Evolutionary conservation across 441 rosid genomes (phyloP).

Genomic region (Populus hybrid): DNA sequence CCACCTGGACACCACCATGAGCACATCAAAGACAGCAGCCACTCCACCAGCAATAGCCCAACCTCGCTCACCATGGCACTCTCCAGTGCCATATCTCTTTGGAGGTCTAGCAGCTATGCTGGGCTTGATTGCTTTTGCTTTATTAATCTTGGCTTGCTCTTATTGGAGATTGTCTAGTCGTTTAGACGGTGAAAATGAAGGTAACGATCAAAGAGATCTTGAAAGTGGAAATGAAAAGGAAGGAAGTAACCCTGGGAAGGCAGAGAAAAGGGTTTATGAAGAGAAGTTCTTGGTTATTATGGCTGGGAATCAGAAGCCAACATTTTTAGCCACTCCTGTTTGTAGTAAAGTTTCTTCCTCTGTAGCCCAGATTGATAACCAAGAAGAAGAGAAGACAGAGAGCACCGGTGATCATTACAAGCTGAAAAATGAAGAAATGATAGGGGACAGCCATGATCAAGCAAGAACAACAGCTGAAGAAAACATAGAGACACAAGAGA

Average conservation of each 20-base stretch:
- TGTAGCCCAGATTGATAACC: constrained; percentile 24
- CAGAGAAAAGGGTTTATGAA: constrained; percentile 25
- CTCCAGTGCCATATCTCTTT: constrained; percentile 88
- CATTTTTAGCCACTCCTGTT: constrained; percentile 78
- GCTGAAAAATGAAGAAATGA: constrained; percentile 10
- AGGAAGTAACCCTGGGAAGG: constrained; percentile 21
- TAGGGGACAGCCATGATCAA: neutral
- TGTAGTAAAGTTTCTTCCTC: constrained; percentile 35
- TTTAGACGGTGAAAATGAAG: constrained; percentile 38
- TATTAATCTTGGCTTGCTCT: constrained; percentile 85
- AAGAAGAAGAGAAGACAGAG: constrained; percentile 16
- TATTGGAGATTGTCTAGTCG: constrained; percentile 83
- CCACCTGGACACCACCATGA: constrained; percentile 19
- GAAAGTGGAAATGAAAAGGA: constrained; percentile 54
- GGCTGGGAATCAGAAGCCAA: constrained; percentile 83
- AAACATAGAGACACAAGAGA: constrained; percentile 22
- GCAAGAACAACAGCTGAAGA: neutral
- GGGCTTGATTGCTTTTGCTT: constrained; percentile 82
- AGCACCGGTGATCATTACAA: constrained; percentile 37
- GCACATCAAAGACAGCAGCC: neutral
- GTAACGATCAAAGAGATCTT: constrained; percentile 35
- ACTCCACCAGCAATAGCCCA: constrained; percentile 11
- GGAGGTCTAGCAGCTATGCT: constrained; percentile 96
- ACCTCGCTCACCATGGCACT: constrained; percentile 74
- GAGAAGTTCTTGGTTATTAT: constrained; percentile 82